phyloP scores from a whole-genome alignment of 2,329 filamentous ascomycete genomes.

The Cadophora gregata region DNA sequence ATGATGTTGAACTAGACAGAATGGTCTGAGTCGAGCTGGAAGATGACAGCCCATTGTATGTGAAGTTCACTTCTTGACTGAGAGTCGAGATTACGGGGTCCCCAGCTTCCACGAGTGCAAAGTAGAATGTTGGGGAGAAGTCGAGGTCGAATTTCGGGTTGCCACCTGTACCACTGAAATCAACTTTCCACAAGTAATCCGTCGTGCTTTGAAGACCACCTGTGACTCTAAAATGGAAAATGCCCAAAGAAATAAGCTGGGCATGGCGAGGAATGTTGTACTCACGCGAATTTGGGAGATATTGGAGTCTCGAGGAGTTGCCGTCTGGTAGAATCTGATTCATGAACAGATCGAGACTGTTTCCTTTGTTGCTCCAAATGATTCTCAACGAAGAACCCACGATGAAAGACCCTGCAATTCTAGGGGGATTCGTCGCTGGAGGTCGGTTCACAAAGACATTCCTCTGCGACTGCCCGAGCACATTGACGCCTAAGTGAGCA shows the following conservation, averaged over 20 bases:
- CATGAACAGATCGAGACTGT: not conserved
- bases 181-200: not conserved
- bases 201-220: not conserved
- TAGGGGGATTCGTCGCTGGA: not conserved
- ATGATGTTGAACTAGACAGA: not conserved
- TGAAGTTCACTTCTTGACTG: constrained; percentile 4
- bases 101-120: not conserved
- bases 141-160: not conserved
- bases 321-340: not conserved
- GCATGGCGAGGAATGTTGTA: not conserved
- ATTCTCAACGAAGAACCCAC: not conserved
- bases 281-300: not conserved
- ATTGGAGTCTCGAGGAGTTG: not conserved
- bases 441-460: constrained; percentile 3
- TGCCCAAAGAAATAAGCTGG: not conserved
- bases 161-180: not conserved
- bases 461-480: not conserved
- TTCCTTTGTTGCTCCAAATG: not conserved
- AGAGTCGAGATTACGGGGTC: not conserved
- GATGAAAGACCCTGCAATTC: not conserved
- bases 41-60: not conserved
- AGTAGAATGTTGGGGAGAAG: not conserved
- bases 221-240: not conserved
- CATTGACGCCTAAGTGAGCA: not conserved
- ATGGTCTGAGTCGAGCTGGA: not conserved